Conservation (phyloP, 108 stramenopile species). For the Cylindrotheca fusiformis region DNA sequence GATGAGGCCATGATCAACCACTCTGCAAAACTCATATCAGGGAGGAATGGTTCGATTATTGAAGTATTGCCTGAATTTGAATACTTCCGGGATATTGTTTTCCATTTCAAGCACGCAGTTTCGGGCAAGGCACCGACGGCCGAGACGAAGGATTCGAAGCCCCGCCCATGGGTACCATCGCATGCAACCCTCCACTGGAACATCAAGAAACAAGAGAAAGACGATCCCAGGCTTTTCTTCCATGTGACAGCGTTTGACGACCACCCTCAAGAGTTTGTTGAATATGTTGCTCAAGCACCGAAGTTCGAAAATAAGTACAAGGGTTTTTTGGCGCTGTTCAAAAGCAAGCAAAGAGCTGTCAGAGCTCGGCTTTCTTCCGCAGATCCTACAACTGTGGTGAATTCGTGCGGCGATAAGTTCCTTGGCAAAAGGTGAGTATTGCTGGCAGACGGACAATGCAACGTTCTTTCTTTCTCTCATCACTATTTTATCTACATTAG, state of each 20-base stretch:
- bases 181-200: constrained; percentile 85
- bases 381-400: constrained; percentile 88
- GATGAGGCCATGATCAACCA: constrained; percentile 64
- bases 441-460: not conserved
- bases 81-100: constrained; percentile 97
- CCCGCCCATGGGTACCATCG: constrained; percentile 73
- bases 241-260: constrained; percentile 70
- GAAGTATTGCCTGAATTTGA: constrained; percentile 97
- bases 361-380: constrained; percentile 81
- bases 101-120: constrained; percentile 93
- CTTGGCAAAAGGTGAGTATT: constrained; percentile 68
- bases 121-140: constrained; percentile 76
- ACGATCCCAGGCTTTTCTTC: constrained; percentile 66
- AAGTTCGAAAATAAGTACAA: constrained; percentile 45
- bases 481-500: constrained; percentile 8
- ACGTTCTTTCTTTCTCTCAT: not conserved
- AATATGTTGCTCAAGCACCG: constrained; percentile 50
- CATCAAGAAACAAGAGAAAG: constrained; percentile 44
- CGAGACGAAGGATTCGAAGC: constrained; percentile 24
- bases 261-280: constrained; percentile 76
- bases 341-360: constrained; percentile 57
- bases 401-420: constrained; percentile 88
- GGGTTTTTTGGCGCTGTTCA: constrained; percentile 73
- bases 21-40: constrained; percentile 73
- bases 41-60: constrained; percentile 80